A percentile compares a stretch with the other conserved stretches of the same genome.
Conservation (phyloP, 768 basidiomycete species). For the Trametes elegans region DNA sequence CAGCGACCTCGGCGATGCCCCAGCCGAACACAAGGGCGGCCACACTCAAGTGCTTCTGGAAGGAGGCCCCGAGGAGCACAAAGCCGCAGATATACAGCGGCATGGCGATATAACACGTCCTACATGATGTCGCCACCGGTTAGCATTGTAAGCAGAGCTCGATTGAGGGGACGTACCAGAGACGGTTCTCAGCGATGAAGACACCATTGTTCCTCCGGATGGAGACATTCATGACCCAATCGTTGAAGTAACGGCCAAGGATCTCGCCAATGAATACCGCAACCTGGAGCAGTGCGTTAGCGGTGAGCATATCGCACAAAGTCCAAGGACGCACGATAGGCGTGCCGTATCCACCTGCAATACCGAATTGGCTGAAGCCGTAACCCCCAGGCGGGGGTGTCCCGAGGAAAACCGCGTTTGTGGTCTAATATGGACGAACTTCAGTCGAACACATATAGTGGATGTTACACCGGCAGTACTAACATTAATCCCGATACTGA, state of each 20-base stretch:
- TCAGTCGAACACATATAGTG: too few species aligned
- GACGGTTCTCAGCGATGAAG: conserved; percentile 54
- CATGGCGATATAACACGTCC: conserved; percentile 61
- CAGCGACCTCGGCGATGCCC: conserved; percentile 56
- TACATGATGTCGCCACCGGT: conserved; percentile 20
- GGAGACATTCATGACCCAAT: conserved; percentile 42
- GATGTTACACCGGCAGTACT: too few species aligned
- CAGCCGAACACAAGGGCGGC: conserved; percentile 63
- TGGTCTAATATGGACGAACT: too few species aligned
- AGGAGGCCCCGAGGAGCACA: conserved; percentile 51
- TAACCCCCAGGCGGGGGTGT: conserved; percentile 52
- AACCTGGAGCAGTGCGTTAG: conserved; percentile 30
- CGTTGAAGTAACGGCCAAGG: conserved; percentile 49
- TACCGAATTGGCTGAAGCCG: conserved; percentile 47
- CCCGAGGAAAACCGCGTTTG: conserved; percentile 64
- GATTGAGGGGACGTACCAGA: conserved; percentile 42
- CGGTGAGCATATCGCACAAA: background rate
- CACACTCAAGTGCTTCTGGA: conserved; percentile 52
- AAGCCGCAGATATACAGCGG: conserved; percentile 63
- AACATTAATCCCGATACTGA: conserved; percentile 62
- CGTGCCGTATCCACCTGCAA: conserved; percentile 53
- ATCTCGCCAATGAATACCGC: conserved; percentile 52
- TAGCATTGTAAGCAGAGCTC: background rate
- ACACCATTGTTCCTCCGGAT: conserved; percentile 49
- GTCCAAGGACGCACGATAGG: conserved; percentile 42